Conservation (phyloP, 495 filamentous ascomycete species). For the Aspergillus carlsbadensis region DNA sequence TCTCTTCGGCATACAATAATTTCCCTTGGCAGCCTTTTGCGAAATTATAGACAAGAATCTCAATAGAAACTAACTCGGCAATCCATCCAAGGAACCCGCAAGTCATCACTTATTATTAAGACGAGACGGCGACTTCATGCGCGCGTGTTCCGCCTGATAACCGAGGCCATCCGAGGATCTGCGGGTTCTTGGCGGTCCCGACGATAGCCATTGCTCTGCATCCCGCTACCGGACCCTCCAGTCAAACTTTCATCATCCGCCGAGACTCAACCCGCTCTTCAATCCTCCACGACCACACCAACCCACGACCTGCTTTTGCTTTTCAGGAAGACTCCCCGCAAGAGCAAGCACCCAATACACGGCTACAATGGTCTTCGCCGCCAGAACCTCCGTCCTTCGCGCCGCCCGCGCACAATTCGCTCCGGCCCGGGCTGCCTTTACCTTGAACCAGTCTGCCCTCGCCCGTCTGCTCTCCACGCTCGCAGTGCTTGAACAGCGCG, state of each 20-base stretch:
- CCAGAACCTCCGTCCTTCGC: conserved; percentile 47
- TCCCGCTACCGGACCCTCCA: conserved; percentile 34
- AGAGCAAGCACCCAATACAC: conserved; percentile 2
- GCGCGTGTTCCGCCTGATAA: conserved; percentile 26
- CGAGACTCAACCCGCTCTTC: neutral
- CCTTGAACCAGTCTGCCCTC: conserved; percentile 46
- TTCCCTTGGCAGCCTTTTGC: neutral
- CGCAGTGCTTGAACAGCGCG: conserved; percentile 88
- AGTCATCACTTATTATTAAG: neutral
- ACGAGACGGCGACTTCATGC: neutral
- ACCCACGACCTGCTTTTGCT: neutral
- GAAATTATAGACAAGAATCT: too few species aligned
- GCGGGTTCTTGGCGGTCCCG: conserved; percentile 27
- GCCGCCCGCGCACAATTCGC: conserved; percentile 46
- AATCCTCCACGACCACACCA: neutral
- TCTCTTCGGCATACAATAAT: neutral
- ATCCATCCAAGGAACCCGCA: neutral
- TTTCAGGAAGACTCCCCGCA: neutral
- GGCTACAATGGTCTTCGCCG: conserved; percentile 41
- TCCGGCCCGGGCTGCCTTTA: conserved; percentile 17
- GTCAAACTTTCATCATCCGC: conserved; percentile 15
- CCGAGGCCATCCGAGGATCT: conserved; percentile 44
- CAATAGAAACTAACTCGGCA: neutral
- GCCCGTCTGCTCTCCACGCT: conserved; percentile 81
- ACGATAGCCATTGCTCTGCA: conserved; percentile 18